Base-by-base conservation (phyloP, 1,139 yeast genomes). In the Suhomyces coccinellae region DNA sequence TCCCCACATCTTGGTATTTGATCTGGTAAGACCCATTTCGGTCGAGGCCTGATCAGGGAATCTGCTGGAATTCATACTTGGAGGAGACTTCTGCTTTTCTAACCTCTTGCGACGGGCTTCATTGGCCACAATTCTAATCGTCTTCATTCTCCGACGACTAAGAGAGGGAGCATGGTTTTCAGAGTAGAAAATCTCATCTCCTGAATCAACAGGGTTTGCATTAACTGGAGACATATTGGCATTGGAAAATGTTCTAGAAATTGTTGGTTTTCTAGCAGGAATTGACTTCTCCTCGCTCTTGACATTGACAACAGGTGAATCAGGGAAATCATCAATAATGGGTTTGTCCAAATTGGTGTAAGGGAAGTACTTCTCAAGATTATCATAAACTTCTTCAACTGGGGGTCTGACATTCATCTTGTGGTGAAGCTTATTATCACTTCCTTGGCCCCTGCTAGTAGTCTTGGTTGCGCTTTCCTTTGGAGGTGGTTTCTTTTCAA, bases 1-100 rank as follows among this genome's bases (percentile, higher is more conserved):
- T 11, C 99, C 99, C 99, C 99, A 95, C 85, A 95, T 81, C 66
- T 93, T 93, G 2, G 99, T 95, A 57, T 95, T 89, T 44, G 83
- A 79, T 47, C 97, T 72, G 51, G 88, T 74, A 33, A 88, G 57
- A 20, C 80, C 56, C 20, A 45, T 43, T 16, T 22, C 30, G 3
- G 43, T 30, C 7, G 41, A 26, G 2, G 35, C 16, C 14, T 87
- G 88, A 8, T 97, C 98, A 97, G 98, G 90, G 83, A 93, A 38
- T 17, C 26, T 80, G 63, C 90, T 91, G 1, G 98, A 90, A 57
- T 91, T 87, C 42, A 81, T 78, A 49, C 96, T 71, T 51, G 87
- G 74, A 31, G 87, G 57, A 26, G 78, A 50, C 0, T 57, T 63
- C 52, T 57, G 65, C 45, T 59, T 59, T 35, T 57, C 71, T 24